Percentiles rank a stretch among this genome's conserved stretches.
phyloP scores from a whole-genome alignment of 129 eudicot species.

The Mikania micrantha region DNA sequence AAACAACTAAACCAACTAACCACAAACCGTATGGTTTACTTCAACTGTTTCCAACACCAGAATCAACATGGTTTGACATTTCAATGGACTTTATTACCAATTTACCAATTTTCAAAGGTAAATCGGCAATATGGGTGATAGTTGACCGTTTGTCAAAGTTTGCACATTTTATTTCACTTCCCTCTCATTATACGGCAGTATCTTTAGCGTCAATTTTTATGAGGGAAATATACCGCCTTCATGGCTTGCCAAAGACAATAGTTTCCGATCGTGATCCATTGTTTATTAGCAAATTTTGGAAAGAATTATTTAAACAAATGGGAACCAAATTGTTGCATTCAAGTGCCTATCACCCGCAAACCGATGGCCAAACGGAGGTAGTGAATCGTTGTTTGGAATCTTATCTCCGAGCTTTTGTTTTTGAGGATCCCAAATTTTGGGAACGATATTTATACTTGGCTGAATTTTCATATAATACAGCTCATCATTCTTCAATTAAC shows the following conservation, averaged over 20 bases:
- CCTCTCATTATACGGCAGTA: not conserved
- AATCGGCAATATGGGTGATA: not conserved
- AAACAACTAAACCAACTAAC: not conserved
- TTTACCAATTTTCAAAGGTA: not conserved
- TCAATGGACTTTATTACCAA: not conserved
- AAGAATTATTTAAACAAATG: no score
- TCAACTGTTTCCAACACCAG: not conserved
- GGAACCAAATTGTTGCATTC: no score
- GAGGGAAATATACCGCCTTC: not conserved
- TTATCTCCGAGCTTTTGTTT: not conserved
- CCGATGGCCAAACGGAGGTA: no score
- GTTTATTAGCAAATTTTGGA: no score
- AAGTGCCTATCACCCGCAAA: no score
- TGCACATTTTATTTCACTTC: not conserved
- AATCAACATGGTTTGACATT: not conserved
- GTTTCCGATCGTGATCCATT: no score
- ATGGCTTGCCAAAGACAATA: no score
- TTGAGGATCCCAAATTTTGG: not conserved
- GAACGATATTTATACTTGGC: not conserved
- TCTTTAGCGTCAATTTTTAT: not conserved
- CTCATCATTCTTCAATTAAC: not conserved
- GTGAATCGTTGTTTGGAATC: no score
- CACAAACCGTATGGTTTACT: not conserved
- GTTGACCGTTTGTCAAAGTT: no score
- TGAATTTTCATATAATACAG: no score